Evolutionary conservation across 116 monocot genomes (phyloP), one percentile per base, ranked within the genome.

Genomic region (Papilionanthe hybrid): DNA sequence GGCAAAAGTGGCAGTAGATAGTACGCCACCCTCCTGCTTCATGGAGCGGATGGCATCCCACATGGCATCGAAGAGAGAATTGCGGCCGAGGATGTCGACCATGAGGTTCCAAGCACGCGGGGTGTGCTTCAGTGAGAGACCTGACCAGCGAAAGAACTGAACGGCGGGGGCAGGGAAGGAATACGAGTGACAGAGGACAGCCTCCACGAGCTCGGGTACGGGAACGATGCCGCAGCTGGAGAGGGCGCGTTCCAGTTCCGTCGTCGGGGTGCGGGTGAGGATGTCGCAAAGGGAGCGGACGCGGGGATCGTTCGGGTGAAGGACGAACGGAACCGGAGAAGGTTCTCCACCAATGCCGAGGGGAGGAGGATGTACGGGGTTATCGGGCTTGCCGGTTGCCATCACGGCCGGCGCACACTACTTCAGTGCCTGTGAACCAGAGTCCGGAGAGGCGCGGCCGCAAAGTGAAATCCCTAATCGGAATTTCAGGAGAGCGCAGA

Each of bases 31-130:
- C 27, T 91, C 88, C 43, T 89, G 80, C 69, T 83, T 82, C 93
- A 93, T 93, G 82, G 93, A 88, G 72, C 93, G 89, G 86, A 95
- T 84, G 72, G 91, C 89, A 79, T 95, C 91, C 95, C 95, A 95
- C 90, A 93, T 91, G 80, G 89, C 81, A 30, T 95, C 93, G 85
- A 89, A 93, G 27, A 93, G 86, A 29, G 5, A 11, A 79, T 88
- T 89, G 79, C 84, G 81, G 67, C 91, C 93, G 45, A 95, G 91
- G 83, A 95, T 80, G 85, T 95, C 93, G 72, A 95, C 88, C 82
- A 95, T 93, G 75, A 93, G 90, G 80, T 89, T 91, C 91, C 93
- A 93, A 47, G 88, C 55, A 55, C 56, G 66, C 76, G 85, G 57
- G 76, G 84, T 75, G 83, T 89, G 95, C 56, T 81, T 82, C 49